A percentile compares a stretch with the other conserved stretches of the same genome.
Conservation (phyloP, 179 eudicot genomes). For the Beta macrorhiza region DNA sequence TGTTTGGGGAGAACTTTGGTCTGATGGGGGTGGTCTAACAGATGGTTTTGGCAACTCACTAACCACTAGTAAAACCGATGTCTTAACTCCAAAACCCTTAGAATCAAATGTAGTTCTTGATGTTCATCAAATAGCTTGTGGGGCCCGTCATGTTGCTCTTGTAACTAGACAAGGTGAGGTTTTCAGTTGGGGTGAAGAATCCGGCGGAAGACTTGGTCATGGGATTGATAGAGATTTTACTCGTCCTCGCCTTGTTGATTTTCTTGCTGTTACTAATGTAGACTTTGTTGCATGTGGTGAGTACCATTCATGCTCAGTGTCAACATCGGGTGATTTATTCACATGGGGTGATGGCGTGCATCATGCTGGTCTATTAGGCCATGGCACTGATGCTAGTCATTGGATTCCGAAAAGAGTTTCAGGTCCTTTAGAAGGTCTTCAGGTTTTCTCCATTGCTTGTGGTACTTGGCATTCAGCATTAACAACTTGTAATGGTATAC, state of each 20-base stretch:
- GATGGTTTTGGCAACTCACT: slow-evolving; percentile 34
- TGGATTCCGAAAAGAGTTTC: slow-evolving; percentile 83
- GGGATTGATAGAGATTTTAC: slow-evolving; percentile 65
- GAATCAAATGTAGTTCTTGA: slow-evolving; percentile 88
- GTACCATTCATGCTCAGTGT: slow-evolving; percentile 76
- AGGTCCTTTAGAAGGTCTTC: slow-evolving; percentile 75
- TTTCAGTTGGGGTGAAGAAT: slow-evolving; percentile 96
- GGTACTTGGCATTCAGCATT: slow-evolving; percentile 91
- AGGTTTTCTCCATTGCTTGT: slow-evolving; percentile 67
- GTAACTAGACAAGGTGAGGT: slow-evolving; percentile 94
- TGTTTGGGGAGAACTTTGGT: slow-evolving; percentile 90
- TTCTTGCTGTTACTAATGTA: slow-evolving; percentile 60
- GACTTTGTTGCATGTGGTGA: slow-evolving; percentile 88
- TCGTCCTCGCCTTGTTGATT: slow-evolving; percentile 72
- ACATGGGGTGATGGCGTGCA: slow-evolving; percentile 88
- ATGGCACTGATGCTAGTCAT: slow-evolving; percentile 79
- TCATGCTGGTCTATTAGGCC: slow-evolving; percentile 82
- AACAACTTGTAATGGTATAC: slow-evolving; percentile 49
- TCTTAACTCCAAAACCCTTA: slow-evolving; percentile 61
- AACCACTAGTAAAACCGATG: slow-evolving; percentile 43
- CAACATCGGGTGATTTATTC: slow-evolving; percentile 71
- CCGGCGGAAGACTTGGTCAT: slow-evolving; percentile 92
- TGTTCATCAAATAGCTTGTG: slow-evolving; percentile 91
- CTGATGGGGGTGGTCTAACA: slow-evolving; percentile 36
- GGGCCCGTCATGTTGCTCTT: slow-evolving; percentile 78